These are phyloP conservation scores for Bretschneidera sinensis DNA, from an alignment of 345 rosid species.

Conservation along the genomic window DNA sequence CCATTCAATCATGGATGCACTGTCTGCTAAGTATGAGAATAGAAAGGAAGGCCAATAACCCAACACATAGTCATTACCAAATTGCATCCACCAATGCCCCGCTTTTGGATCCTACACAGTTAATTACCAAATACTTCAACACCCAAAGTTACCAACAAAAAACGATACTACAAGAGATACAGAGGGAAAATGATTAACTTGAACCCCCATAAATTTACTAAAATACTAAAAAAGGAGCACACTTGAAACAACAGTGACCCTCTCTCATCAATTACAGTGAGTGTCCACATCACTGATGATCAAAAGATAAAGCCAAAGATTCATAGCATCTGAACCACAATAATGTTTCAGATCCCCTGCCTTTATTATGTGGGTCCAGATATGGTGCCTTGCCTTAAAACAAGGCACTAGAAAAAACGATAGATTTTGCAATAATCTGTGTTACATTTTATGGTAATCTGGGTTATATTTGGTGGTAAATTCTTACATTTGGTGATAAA, in stretches of 20 bases:
- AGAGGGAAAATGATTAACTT: neutral
- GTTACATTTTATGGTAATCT: no score
- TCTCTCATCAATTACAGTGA: neutral
- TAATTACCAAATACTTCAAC: no score
- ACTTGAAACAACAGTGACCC: neutral
- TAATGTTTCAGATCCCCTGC: constrained; percentile 14
- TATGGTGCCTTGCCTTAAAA: no score
- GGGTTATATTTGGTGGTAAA: no score
- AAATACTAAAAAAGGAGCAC: no score
- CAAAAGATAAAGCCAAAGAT: constrained; percentile 16
- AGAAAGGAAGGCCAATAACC: constrained; percentile 98
- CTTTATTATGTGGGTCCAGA: constrained; percentile 11
- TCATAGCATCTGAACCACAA: constrained; percentile 17
- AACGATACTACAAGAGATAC: neutral
- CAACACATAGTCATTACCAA: constrained; percentile 74
- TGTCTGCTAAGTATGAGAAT: constrained; percentile 84
- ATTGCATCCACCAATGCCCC: constrained; percentile 99
- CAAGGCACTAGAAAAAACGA: no score
- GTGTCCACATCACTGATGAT: neutral
- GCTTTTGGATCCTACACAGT: constrained; percentile 75
- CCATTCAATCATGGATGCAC: constrained; percentile 97
- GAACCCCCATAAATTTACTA: neutral
- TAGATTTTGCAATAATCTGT: no score
- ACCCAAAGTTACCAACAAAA: neutral
- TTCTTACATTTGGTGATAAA: no score